Evolutionary conservation across 73 alveolate genomes (phyloP), one percentile per base, ranked within the genome.

Genomic region (Paramecium octaurelia): DNA sequence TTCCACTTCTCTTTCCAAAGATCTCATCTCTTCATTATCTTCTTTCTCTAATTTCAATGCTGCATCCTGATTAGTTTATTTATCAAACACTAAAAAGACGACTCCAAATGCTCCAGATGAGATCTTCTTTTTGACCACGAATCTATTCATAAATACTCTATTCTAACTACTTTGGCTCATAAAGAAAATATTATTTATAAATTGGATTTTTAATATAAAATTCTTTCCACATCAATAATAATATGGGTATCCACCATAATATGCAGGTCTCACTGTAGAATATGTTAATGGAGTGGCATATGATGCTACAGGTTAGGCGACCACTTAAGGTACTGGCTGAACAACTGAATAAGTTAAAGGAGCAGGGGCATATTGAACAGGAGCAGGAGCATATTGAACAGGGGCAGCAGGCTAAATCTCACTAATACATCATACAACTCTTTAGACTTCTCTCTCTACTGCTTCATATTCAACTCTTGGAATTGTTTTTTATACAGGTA

Each of bases 391-490:
- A 14, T 42, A 48, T 80, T 80, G 38, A 24, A 48, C 76, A 12
- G 91, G 91, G 31, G 35, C 18, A 12, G 70, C 44, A 21, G 46
- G 20, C 75, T 80, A 80, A 31, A 54, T n/a, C 16, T 42, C 21
- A 23, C 48, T 9, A 43, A 80, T 14, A 6, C 75, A 9, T 44
- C 54, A 16, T 73, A 73, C 87, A 31, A 80, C 91, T 80, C 91
- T 80, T 44, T 44, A 27, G 27, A 80, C 91, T 80, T 80, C 7
- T 43, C 91, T 80, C 27, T 80, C 91, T 6, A 80, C 91, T 24
- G 91, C 91, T 35, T 80, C 91, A 46, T 80, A 80, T 80, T 80
- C 91, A 44, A 46, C 73, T 20, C 91, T 21, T 80, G 91, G 91
- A 40, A 80, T 36, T 38, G 91, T 80, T 46, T 80, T 80, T 42